Base-by-base conservation (phyloP, 2,329 filamentous ascomycete species). In the Penicillium fuscoglaucum region DNA sequence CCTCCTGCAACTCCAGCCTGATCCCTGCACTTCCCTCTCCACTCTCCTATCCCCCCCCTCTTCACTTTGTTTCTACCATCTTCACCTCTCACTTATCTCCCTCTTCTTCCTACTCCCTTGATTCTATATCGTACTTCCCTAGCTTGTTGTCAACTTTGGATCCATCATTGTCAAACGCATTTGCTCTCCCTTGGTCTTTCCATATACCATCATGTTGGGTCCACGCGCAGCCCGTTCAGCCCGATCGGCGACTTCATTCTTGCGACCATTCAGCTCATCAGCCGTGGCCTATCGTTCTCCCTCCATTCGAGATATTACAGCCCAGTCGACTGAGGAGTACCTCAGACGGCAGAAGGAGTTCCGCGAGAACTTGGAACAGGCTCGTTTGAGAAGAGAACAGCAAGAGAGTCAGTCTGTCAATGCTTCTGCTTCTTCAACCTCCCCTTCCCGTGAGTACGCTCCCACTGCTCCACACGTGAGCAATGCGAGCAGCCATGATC, bases 321-420 rank as follows among this genome's bases (percentile, higher is more conserved):
- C 88, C 49, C 82, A 90, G 62, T 85, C 86, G 61, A 87, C 90
- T 64, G 82, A 87, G 53, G 81, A 83, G 57, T 99, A 98, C 83
- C 91, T 90, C 74, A 79, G 83, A 70, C 91, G 89, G 77, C 93
- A 96, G 80, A 89, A 88, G 77, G 83, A 87, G 71, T 98, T 97
- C 79, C 90, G 95, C 74, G 87, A 93, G 77, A 86, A 90, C 74
- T 81, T 96, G 70, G 84, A 87, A 69, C 84, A 88, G 77, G 87
- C 87, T 74, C 87, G 90, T 78, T 90, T 88, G 81, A 82, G 82
- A 76, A 90, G 90, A 79, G 86, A 89, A 78, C 82, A 86, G 82
- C 88, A 90, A 87, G 90, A 92, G 83, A 93, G 92, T 96, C 78
- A 85, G 87, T 88, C 75, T 72, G 72, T 78, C 76, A 76, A 79